phyloP scores from a whole-genome alignment of 139 green algal species.

The Ettlia oleoabundans region DNA sequence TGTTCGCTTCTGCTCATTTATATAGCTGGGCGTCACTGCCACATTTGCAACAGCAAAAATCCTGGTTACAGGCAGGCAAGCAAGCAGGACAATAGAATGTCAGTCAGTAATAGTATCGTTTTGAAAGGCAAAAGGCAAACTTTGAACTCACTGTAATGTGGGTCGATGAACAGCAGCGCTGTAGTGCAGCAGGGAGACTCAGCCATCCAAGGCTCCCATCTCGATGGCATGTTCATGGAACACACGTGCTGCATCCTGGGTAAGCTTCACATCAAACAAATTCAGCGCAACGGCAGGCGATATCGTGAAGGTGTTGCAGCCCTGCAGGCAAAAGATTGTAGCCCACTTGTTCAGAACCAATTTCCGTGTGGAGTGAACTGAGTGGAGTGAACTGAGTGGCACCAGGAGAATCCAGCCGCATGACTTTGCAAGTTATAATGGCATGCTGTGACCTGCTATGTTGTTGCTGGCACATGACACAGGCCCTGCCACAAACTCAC shows the following conservation, averaged over 20 bases:
- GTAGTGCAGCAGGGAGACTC: neutral
- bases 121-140: no score
- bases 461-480: neutral
- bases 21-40: no score
- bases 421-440: neutral
- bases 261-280: conserved; percentile 58
- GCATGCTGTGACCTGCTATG: neutral
- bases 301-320: conserved; percentile 88
- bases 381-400: neutral
- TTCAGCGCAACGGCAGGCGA: conserved; percentile 61
- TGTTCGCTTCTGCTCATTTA: neutral
- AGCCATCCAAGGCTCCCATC: no score
- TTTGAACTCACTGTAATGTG: no score
- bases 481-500: conserved; percentile 22
- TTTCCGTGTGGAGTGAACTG: neutral
- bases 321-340: conserved; percentile 33
- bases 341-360: neutral
- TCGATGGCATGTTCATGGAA: conserved; percentile 52
- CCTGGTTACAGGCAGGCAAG: no score
- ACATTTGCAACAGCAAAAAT: no score
- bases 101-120: no score
- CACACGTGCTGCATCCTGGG: conserved; percentile 42
- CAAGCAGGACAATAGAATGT: no score
- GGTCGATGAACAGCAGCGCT: no score
- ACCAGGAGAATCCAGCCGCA: neutral